Evolutionary conservation across 2,329 filamentous ascomycete species (phyloP).

Genomic region (Fusarium agapanthi): DNA sequence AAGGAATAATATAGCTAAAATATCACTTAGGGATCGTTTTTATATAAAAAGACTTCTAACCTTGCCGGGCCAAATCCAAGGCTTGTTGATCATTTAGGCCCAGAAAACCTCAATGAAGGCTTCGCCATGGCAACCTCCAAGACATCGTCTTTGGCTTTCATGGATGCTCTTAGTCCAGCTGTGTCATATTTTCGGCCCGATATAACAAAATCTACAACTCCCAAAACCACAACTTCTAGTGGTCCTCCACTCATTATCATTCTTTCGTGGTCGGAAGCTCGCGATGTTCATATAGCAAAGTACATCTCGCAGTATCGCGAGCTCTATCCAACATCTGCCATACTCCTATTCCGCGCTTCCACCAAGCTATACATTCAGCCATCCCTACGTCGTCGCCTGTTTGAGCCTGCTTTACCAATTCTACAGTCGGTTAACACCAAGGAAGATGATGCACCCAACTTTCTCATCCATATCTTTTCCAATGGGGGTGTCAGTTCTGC

Average conservation of each 20-base stretch:
- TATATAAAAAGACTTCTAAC: background rate
- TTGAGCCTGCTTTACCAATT: conserved; percentile 52
- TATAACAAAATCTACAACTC: background rate
- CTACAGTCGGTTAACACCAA: conserved; percentile 45
- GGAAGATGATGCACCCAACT: conserved; percentile 35
- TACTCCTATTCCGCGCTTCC: conserved; percentile 58
- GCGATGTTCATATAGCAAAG: conserved; percentile 60
- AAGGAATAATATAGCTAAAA: too few species aligned
- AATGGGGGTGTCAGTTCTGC: conserved; percentile 60
- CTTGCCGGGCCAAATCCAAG: background rate
- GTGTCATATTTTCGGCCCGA: conserved; percentile 46
- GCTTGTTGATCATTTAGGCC: background rate
- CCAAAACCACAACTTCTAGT: background rate
- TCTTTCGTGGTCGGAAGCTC: conserved; percentile 61
- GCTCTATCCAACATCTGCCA: conserved; percentile 54
- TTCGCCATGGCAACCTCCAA: conserved; percentile 42
- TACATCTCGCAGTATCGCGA: conserved; percentile 57
- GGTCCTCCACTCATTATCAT: conserved; percentile 58
- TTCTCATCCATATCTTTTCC: conserved; percentile 61
- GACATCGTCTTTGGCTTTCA: conserved; percentile 44
- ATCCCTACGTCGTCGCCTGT: conserved; percentile 44
- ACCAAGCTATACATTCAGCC: conserved; percentile 49
- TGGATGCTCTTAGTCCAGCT: conserved; percentile 50
- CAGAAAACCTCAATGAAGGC: background rate
- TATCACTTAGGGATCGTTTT: too few species aligned